A percentile compares a stretch with the other conserved stretches of the same genome.
Conservation (phyloP, 805 yeast genomes). For the Starmera amethionina region DNA sequence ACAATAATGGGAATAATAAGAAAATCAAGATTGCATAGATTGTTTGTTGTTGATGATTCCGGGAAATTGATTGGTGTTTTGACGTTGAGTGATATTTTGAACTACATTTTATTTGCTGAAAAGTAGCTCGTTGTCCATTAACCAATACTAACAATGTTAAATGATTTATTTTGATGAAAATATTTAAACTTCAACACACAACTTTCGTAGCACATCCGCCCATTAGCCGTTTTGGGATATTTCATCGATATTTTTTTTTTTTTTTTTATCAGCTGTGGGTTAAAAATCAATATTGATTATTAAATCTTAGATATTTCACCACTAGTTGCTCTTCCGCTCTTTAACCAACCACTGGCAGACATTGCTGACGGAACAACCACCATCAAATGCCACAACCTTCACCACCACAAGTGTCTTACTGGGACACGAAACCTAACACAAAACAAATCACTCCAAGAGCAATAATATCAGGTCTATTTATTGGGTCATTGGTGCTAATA, state of each 20-base stretch:
- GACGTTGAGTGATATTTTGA: conserved; percentile 83
- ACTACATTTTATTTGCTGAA: conserved; percentile 66
- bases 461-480: conserved; percentile 61
- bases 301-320: too few species aligned
- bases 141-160: not conserved
- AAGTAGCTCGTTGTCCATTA: not conserved
- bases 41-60: conserved; percentile 82
- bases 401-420: conserved; percentile 5
- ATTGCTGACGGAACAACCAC: too few species aligned
- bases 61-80: conserved; percentile 76
- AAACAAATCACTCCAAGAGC: conserved; percentile 70
- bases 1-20: conserved; percentile 90
- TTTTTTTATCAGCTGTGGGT: too few species aligned
- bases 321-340: too few species aligned
- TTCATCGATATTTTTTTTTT: too few species aligned
- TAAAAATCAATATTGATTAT: too few species aligned
- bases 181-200: too few species aligned
- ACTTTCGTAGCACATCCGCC: too few species aligned
- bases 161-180: too few species aligned
- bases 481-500: conserved; percentile 81
- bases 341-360: not conserved
- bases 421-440: conserved; percentile 40
- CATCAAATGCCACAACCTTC: not conserved
- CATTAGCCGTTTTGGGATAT: too few species aligned
- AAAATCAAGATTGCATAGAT: conserved; percentile 81